A percentile compares a stretch with the other conserved stretches of the same genome.
phyloP scores from a whole-genome alignment of 2,329 filamentous ascomycete genomes.

The Cercospora janseana region DNA sequence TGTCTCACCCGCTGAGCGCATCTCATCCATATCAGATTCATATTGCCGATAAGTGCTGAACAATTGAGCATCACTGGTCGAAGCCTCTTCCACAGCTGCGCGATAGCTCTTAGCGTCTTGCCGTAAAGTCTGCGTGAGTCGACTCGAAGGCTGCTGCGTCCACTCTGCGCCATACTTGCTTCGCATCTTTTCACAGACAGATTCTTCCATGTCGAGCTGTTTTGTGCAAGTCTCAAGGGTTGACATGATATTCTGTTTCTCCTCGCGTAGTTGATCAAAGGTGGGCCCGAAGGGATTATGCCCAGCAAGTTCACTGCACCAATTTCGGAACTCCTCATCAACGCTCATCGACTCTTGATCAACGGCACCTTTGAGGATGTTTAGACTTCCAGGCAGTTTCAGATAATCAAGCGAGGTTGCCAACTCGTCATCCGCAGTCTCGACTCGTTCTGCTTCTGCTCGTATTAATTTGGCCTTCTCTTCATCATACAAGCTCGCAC shows the following conservation, averaged over 20 bases:
- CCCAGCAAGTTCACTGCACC: constrained; percentile 89
- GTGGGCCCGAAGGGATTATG: constrained; percentile 76
- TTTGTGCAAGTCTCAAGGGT: constrained; percentile 78
- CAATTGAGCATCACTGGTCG: constrained; percentile 79
- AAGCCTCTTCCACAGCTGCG: constrained; percentile 85
- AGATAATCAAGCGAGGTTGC: constrained; percentile 91
- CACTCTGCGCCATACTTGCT: constrained; percentile 94
- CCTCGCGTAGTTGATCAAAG: constrained; percentile 73
- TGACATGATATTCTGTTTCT: constrained; percentile 71
- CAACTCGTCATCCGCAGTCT: constrained; percentile 92
- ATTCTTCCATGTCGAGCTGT: constrained; percentile 94
- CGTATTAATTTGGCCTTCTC: constrained; percentile 95
- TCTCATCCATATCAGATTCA: constrained; percentile 87
- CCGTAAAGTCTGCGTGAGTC: constrained; percentile 81
- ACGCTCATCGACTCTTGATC: constrained; percentile 80
- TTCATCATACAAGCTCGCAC: constrained; percentile 94
- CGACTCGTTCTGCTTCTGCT: constrained; percentile 89
- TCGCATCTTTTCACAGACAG: constrained; percentile 97
- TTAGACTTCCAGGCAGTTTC: constrained; percentile 73
- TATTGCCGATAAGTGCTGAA: constrained; percentile 81
- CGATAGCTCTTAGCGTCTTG: constrained; percentile 85
- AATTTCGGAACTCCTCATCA: constrained; percentile 86
- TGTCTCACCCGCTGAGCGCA: constrained; percentile 82
- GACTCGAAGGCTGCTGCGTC: constrained; percentile 93
- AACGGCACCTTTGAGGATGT: constrained; percentile 87